Evolutionary conservation across 139 green algal species (phyloP).

Genomic region (Mesotaenium endlicherianum): DNA sequence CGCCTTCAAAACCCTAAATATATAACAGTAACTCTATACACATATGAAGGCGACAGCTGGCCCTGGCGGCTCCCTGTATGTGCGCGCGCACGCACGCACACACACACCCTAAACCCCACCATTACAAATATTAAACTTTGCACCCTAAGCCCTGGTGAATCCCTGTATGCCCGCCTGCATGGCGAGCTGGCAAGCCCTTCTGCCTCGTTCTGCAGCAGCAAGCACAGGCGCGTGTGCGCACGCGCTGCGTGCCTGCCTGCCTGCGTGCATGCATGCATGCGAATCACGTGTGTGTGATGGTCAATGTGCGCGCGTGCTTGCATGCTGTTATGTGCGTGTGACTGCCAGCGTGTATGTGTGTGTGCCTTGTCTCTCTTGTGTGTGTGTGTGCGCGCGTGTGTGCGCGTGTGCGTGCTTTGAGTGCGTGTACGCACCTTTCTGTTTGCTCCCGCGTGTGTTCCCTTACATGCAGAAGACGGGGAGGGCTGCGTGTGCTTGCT

Average conservation of each 20-base stretch:
- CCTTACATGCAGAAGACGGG: not conserved
- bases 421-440: not conserved
- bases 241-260: no score
- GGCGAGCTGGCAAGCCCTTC: no score
- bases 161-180: not conserved
- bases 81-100: not conserved
- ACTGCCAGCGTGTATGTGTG: no score
- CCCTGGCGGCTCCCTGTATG: not conserved
- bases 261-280: no score
- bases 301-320: no score
- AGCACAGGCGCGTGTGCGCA: no score
- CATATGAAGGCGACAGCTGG: not conserved
- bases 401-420: no score
- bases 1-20: not conserved
- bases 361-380: no score
- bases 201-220: no score
- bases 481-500: not conserved
- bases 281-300: no score
- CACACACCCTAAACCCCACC: not conserved
- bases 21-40: not conserved
- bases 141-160: not conserved
- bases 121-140: not conserved
- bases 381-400: no score
- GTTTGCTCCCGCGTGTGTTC: not conserved
- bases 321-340: no score